Conservation (phyloP, 2,329 filamentous ascomycete genomes). For the Emergomyces pasteurianus region DNA sequence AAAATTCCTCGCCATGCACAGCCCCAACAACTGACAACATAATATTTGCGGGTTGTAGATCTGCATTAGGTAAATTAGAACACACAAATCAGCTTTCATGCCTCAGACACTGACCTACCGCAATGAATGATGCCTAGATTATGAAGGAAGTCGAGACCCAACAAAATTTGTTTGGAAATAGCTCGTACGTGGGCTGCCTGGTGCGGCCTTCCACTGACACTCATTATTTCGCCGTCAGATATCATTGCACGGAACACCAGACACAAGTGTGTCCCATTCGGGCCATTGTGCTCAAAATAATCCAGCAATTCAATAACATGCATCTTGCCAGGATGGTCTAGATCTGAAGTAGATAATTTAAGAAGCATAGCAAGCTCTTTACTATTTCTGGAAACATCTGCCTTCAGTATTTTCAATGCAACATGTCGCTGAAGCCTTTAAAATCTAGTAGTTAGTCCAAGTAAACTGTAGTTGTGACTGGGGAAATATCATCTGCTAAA, state of each 20-base stretch:
- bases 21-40: slow-evolving; percentile 8
- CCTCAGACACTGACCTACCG: slow-evolving; percentile 6
- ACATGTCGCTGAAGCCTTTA: slow-evolving; percentile 13
- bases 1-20: not conserved
- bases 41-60: slow-evolving; percentile 16
- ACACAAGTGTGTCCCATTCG: slow-evolving; percentile 16
- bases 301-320: slow-evolving; percentile 15
- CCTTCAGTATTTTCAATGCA: slow-evolving; percentile 17
- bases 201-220: slow-evolving; percentile 7
- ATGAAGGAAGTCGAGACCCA: slow-evolving; percentile 14
- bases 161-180: slow-evolving; percentile 12
- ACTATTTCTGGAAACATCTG: slow-evolving; percentile 12
- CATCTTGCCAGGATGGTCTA: slow-evolving; percentile 11
- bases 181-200: slow-evolving; percentile 8
- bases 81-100: not conserved
- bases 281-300: slow-evolving; percentile 15
- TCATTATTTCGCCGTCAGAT: slow-evolving; percentile 14
- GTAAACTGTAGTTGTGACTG: slow-evolving; percentile 5
- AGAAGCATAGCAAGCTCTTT: slow-evolving; percentile 14
- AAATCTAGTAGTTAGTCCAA: slow-evolving; percentile 3
- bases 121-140: slow-evolving; percentile 11
- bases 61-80: slow-evolving; percentile 5
- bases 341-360: slow-evolving; percentile 4
- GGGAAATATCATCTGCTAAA: not conserved
- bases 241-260: slow-evolving; percentile 18